Evolutionary conservation across 257 asterid genomes (phyloP).

Genomic region (Solanum arcanum): DNA sequence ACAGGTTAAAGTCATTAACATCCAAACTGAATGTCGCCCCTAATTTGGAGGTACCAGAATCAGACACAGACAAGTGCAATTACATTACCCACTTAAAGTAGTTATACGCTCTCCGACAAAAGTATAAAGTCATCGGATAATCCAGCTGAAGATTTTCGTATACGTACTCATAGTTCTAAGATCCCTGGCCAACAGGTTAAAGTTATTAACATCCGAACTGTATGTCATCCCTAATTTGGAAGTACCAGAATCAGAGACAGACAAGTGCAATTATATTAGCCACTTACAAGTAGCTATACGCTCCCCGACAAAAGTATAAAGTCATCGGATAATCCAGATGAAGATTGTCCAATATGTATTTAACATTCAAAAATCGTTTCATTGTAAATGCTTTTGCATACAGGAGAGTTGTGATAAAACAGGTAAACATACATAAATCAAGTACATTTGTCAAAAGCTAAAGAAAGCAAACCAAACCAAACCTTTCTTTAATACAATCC

Average conservation of each 20-base stretch:
- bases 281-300: background rate
- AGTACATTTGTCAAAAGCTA: background rate
- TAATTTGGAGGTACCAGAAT: background rate
- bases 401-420: background rate
- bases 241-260: background rate
- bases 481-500: constrained; percentile 77
- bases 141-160: background rate
- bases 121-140: background rate
- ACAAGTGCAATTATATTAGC: background rate
- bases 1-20: background rate
- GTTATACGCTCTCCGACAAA: background rate
- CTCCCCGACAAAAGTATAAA: background rate
- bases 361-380: background rate
- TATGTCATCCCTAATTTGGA: background rate
- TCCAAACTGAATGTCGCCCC: background rate
- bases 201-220: background rate
- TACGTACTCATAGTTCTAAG: background rate
- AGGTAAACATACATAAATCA: background rate
- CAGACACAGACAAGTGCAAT: background rate
- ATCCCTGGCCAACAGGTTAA: background rate
- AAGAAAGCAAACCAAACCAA: background rate
- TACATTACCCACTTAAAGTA: background rate
- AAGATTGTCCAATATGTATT: background rate
- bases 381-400: background rate
- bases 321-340: background rate